A percentile compares a stretch with the other conserved stretches of the same genome.
These are phyloP conservation scores for Aspergillus sp. DNA, from an alignment of 2,329 filamentous ascomycete genomes.

Conservation along the genomic window DNA sequence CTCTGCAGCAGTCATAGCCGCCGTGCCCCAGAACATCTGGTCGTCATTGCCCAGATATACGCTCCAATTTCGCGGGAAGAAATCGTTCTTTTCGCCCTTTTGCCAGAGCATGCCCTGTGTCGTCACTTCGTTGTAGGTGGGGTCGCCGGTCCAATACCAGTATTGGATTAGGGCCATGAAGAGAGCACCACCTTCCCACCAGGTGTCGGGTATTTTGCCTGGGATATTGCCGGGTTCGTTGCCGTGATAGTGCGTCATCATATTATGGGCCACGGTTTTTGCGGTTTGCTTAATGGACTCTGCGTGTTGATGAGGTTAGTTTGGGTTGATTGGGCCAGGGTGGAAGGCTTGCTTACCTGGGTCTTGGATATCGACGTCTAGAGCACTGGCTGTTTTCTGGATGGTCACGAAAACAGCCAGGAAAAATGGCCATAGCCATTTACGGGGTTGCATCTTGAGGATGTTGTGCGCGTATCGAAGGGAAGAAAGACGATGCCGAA, in stretches of 20 bases:
- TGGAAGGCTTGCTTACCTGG: too few species aligned
- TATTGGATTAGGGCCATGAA: slow-evolving; percentile 73
- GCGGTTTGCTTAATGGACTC: slow-evolving; percentile 37
- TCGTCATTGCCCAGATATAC: slow-evolving; percentile 54
- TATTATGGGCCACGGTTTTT: slow-evolving; percentile 37
- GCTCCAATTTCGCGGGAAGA: slow-evolving; percentile 65
- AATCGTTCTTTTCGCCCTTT: slow-evolving; percentile 68
- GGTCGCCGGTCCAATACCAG: slow-evolving; percentile 78
- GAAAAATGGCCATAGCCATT: too few species aligned
- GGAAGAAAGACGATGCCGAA: too few species aligned
- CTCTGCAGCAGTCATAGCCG: slow-evolving; percentile 76
- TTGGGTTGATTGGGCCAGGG: too few species aligned
- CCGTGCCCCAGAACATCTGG: slow-evolving; percentile 81
- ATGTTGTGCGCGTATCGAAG: too few species aligned
- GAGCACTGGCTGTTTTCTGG: too few species aligned
- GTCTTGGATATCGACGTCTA: too few species aligned
- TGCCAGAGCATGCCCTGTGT: slow-evolving; percentile 71
- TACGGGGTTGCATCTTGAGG: too few species aligned
- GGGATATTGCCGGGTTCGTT: slow-evolving; percentile 40
- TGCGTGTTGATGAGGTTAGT: slow-evolving; percentile 1
- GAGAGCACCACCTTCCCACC: slow-evolving; percentile 74
- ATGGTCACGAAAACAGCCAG: too few species aligned
- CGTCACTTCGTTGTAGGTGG: slow-evolving; percentile 67
- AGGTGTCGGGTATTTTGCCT: slow-evolving; percentile 40
- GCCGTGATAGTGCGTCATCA: slow-evolving; percentile 40